Evolutionary conservation across 345 rosid species (phyloP).

Genomic region (Draba incana): DNA sequence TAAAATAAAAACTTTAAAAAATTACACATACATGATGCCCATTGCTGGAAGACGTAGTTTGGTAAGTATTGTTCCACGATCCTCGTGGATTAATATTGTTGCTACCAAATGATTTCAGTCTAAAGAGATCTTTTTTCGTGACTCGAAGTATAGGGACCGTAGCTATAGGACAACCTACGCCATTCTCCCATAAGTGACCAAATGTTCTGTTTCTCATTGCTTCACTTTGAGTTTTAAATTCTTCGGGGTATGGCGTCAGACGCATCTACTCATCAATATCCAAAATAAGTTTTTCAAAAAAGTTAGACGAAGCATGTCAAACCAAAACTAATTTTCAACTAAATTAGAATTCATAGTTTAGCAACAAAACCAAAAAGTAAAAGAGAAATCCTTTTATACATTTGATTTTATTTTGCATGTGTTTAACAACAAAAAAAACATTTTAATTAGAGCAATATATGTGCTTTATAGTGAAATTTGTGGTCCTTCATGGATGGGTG

Average conservation of each 20-base stretch:
- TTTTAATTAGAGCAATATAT: neutral
- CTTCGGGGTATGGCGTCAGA: neutral
- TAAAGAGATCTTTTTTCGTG: conserved; percentile 1
- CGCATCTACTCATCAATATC: conserved; percentile 1
- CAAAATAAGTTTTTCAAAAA: neutral
- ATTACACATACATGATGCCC: neutral
- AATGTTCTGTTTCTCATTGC: neutral
- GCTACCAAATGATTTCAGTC: neutral
- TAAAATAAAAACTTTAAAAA: neutral
- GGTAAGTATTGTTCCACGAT: conserved; percentile 4
- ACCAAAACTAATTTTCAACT: neutral
- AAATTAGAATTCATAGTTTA: too few species aligned
- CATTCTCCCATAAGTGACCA: conserved; percentile 27
- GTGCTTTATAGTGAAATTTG: conserved; percentile 10
- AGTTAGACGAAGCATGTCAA: neutral
- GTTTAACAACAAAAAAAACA: neutral
- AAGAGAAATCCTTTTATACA: too few species aligned
- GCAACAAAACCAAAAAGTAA: too few species aligned
- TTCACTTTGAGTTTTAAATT: neutral
- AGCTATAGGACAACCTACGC: conserved; percentile 17
- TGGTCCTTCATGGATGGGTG: conserved; percentile 14
- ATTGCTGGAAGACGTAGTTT: neutral
- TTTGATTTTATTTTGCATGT: too few species aligned
- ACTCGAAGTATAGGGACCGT: conserved; percentile 13
- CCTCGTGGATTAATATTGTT: neutral